Percentiles rank a stretch among this genome's conserved stretches.
Conservation (phyloP, 1,284 basidiomycete genomes). For the Macrocystidia cucumis region DNA sequence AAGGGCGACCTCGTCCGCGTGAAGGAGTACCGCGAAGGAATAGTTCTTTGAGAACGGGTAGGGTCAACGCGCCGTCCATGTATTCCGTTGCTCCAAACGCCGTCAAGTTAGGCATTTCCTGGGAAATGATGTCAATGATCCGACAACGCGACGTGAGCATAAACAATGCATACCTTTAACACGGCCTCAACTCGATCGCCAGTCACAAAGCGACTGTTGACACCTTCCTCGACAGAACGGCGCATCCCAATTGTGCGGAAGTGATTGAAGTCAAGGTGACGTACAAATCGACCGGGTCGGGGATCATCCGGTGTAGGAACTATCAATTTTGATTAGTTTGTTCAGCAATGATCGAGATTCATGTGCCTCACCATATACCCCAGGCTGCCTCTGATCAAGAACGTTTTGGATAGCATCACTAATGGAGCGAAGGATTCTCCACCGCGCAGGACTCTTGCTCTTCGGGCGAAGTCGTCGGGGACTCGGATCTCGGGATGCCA, state of each 20-base stretch:
- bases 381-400: slow-evolving; percentile 51
- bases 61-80: slow-evolving; percentile 86
- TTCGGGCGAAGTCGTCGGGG: slow-evolving; percentile 65
- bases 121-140: slow-evolving; percentile 3
- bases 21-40: slow-evolving; percentile 75
- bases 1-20: slow-evolving; percentile 60
- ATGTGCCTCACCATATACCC: slow-evolving; percentile 59
- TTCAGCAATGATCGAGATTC: slow-evolving; percentile 4
- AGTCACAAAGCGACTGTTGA: slow-evolving; percentile 89
- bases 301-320: slow-evolving; percentile 69
- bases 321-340: slow-evolving; percentile 18
- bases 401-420: slow-evolving; percentile 66
- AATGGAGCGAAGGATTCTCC: slow-evolving; percentile 72
- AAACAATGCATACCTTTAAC: slow-evolving; percentile 55
- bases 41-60: slow-evolving; percentile 78
- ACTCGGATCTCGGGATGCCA: slow-evolving; percentile 72
- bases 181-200: slow-evolving; percentile 77
- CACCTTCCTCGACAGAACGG: slow-evolving; percentile 85
- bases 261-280: slow-evolving; percentile 84
- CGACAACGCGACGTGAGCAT: slow-evolving; percentile 1
- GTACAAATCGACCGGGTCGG: slow-evolving; percentile 69
- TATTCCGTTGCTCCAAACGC: slow-evolving; percentile 92
- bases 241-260: slow-evolving; percentile 94
- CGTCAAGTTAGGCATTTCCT: slow-evolving; percentile 82
- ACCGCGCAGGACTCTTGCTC: slow-evolving; percentile 72